Conservation (phyloP, 106 monocot species). For the Dendrobium nobile region DNA sequence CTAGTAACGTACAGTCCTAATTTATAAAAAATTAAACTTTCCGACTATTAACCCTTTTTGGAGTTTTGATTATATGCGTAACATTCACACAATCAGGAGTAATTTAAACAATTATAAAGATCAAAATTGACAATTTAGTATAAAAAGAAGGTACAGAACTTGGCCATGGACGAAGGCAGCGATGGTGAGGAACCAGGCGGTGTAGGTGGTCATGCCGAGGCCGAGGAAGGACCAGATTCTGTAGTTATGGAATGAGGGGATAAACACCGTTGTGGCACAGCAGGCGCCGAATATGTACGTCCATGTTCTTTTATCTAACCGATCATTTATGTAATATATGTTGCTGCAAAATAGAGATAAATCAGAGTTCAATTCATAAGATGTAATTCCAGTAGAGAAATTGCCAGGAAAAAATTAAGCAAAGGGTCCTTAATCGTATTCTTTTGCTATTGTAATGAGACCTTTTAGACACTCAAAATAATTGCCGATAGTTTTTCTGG, state of each 20-base stretch:
- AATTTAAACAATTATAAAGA: no score
- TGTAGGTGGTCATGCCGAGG: constrained; percentile 70
- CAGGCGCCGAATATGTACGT: constrained; percentile 26
- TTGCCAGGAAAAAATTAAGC: no score
- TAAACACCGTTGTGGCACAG: constrained; percentile 19
- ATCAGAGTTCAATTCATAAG: background rate
- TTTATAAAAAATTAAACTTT: no score
- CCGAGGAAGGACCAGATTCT: constrained; percentile 52
- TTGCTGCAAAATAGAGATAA: constrained; percentile 10
- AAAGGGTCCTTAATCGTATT: no score
- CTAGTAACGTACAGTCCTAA: no score
- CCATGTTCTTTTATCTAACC: constrained; percentile 25
- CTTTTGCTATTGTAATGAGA: no score
- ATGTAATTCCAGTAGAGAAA: background rate
- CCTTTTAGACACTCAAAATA: no score
- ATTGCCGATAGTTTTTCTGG: no score
- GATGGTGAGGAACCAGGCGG: constrained; percentile 67
- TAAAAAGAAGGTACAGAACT: constrained; percentile 10
- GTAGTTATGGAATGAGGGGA: constrained; percentile 26
- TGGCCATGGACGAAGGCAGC: constrained; percentile 55
- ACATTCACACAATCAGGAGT: no score
- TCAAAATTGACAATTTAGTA: no score
- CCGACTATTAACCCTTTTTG: no score
- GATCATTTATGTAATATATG: constrained; percentile 25
- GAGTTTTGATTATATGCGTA: no score